phyloP scores from a whole-genome alignment of 1,139 yeast species.

The Nakaseomyces glabratus region DNA sequence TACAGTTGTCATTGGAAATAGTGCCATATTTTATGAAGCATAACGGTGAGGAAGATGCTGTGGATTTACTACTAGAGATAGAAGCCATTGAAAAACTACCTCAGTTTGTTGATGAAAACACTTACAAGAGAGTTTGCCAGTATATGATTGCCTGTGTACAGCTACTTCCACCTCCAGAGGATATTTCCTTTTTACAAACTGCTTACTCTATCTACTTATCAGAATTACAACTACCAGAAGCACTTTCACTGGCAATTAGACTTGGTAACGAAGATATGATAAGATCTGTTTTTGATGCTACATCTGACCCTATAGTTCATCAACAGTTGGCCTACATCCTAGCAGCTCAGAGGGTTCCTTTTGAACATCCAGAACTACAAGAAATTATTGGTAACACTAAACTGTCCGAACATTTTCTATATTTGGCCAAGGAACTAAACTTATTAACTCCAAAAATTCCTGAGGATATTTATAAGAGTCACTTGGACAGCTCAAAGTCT shows the following conservation, averaged over 20 bases:
- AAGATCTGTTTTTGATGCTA: slow-evolving; percentile 65
- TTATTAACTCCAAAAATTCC: slow-evolving; percentile 86
- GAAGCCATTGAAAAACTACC: slow-evolving; percentile 80
- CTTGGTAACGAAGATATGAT: slow-evolving; percentile 76
- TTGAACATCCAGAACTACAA: slow-evolving; percentile 72
- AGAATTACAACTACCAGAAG: slow-evolving; percentile 79
- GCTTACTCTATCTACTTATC: slow-evolving; percentile 82
- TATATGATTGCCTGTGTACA: slow-evolving; percentile 96
- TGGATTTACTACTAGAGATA: slow-evolving; percentile 80
- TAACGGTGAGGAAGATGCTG: slow-evolving; percentile 98
- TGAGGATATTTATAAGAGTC: slow-evolving; percentile 88
- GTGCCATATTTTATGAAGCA: slow-evolving; percentile 88
- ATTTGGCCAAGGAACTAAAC: slow-evolving; percentile 79
- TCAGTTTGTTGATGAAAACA: slow-evolving; percentile 74
- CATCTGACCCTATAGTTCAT: slow-evolving; percentile 63
- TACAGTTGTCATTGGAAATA: slow-evolving; percentile 62
- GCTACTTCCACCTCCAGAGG: slow-evolving; percentile 91
- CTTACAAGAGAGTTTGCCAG: slow-evolving; percentile 81
- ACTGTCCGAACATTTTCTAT: slow-evolving; percentile 69
- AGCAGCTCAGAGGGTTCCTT: slow-evolving; percentile 79
- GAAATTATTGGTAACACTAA: slow-evolving; percentile 77
- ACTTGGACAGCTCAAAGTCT: slow-evolving; percentile 64
- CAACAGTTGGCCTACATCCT: slow-evolving; percentile 87
- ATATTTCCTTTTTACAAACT: slow-evolving; percentile 72
- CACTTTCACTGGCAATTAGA: slow-evolving; percentile 79